Evolutionary conservation across 306 rosid species (phyloP).

Genomic region (Castanea sativa): DNA sequence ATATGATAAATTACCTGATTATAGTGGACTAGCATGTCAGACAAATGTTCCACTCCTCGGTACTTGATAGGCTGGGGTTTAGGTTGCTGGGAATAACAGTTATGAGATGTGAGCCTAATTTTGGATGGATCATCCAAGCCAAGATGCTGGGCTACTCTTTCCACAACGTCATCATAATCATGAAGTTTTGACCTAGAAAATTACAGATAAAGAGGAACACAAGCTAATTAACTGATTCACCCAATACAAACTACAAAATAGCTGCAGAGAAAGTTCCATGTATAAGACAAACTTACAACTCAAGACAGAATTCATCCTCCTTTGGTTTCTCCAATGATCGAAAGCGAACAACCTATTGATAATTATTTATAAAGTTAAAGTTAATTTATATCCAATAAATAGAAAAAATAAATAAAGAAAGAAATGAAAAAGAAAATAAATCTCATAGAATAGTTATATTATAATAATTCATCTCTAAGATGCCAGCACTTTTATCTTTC

Average conservation of each 20-base stretch:
- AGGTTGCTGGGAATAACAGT: constrained; percentile 55
- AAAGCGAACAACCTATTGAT: constrained; percentile 42
- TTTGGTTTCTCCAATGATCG: constrained; percentile 47
- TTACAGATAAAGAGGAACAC: neutral
- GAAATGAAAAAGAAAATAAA: neutral
- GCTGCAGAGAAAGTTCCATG: neutral
- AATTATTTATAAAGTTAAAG: neutral
- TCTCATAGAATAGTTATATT: neutral
- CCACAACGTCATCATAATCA: constrained; percentile 50
- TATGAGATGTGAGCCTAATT: constrained; percentile 47
- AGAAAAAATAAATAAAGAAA: neutral
- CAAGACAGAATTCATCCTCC: constrained; percentile 46
- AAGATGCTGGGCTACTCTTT: constrained; percentile 46
- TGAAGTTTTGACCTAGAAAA: constrained; percentile 41
- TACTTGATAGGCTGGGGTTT: constrained; percentile 51
- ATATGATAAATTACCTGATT: constrained; percentile 39
- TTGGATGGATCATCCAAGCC: constrained; percentile 49
- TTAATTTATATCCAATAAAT: neutral
- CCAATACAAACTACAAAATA: neutral
- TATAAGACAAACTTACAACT: constrained; percentile 30
- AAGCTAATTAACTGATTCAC: neutral
- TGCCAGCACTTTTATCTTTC: neutral
- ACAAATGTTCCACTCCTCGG: constrained; percentile 44
- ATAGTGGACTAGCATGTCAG: constrained; percentile 51
- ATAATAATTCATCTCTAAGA: no score